Base-by-base conservation (phyloP, 768 basidiomycete species). In the Saitozyma podzolica region DNA sequence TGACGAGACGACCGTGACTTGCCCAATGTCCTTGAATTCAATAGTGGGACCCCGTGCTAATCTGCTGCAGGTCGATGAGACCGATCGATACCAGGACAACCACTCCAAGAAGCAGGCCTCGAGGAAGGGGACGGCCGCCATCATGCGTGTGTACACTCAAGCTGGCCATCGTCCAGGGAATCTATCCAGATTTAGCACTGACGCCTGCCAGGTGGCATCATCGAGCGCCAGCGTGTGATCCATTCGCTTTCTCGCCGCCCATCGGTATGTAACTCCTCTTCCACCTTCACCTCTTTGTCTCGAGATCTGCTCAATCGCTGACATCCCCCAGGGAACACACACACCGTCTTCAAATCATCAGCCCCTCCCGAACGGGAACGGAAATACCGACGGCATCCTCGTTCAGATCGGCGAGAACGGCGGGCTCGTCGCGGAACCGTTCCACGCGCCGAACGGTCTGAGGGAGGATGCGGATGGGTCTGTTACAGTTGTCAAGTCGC, bases 31-130 rank as follows among this genome's bases (percentile, higher is more conserved):
- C 2, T 29, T 29, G n/a, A n/a, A n/a, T n/a, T 6, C 13, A 41
- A 10, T 43, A 13, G 49, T 37, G 17, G 8, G 37, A 37, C 14
- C n/a, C 9, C 13, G 8, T 40, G 19, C 59, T 65, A 19, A 68
- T 47, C 11, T 19, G 13, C 8, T 29, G 8, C 17, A 76, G 74
- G 66, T 95, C 40, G 93, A 95, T 72, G 93, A 96, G 80, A 95
- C 92, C 2, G 93, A 96, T 80, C 84, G 87, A 37, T 94, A 89
- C 69, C 87, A 90, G 67, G 90, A 92, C 68, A 96, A 95, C 73
- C 87, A 87, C 53, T 87, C 86, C 56, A 93, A 92, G 74, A 84
- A 84, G 62, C 82, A 83, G 8, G 92, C 90, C 0, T 87, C 84
- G 65, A 83, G 93, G 13, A 78, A 84, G 62, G 88, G 87, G 11